phyloP scores from a whole-genome alignment of 805 yeast genomes.

The Kazachstania viticola region DNA sequence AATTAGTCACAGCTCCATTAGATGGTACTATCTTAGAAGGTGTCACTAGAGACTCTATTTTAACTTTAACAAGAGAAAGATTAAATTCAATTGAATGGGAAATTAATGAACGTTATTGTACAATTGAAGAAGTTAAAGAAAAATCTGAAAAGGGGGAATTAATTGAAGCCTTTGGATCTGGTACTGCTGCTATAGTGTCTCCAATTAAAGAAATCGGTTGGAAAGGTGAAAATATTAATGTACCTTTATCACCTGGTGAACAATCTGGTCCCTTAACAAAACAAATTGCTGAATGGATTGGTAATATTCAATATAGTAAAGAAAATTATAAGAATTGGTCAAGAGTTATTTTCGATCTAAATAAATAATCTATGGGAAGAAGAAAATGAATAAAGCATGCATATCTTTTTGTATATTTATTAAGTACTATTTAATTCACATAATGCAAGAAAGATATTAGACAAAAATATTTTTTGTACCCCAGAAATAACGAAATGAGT shows the following conservation, averaged over 20 bases:
- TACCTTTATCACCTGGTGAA: conserved; percentile 71
- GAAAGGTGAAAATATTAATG: conserved; percentile 54
- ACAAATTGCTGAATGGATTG: conserved; percentile 72
- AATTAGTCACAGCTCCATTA: conserved; percentile 87
- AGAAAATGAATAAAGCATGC: neutral
- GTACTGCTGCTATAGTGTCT: conserved; percentile 93
- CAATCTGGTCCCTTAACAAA: conserved; percentile 70
- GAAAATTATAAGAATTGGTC: conserved; percentile 48
- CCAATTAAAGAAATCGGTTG: conserved; percentile 83
- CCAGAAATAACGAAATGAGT: too few relatives aligned
- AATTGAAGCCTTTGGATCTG: conserved; percentile 93
- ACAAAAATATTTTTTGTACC: too few relatives aligned
- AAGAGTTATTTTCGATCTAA: conserved; percentile 23
- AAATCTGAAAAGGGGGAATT: conserved; percentile 69
- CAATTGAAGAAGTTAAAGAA: conserved; percentile 70
- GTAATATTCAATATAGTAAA: conserved; percentile 79
- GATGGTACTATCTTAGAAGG: conserved; percentile 96
- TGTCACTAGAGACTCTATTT: conserved; percentile 84
- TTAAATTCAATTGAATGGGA: conserved; percentile 69
- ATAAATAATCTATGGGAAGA: too few relatives aligned
- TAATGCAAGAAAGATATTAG: too few relatives aligned
- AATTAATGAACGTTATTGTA: conserved; percentile 69
- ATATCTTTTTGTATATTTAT: too few relatives aligned
- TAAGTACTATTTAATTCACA: too few relatives aligned
- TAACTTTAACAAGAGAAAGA: conserved; percentile 62